These are phyloP conservation scores for Populus hybrid DNA, from an alignment of 441 rosid species.

Conservation along the genomic window DNA sequence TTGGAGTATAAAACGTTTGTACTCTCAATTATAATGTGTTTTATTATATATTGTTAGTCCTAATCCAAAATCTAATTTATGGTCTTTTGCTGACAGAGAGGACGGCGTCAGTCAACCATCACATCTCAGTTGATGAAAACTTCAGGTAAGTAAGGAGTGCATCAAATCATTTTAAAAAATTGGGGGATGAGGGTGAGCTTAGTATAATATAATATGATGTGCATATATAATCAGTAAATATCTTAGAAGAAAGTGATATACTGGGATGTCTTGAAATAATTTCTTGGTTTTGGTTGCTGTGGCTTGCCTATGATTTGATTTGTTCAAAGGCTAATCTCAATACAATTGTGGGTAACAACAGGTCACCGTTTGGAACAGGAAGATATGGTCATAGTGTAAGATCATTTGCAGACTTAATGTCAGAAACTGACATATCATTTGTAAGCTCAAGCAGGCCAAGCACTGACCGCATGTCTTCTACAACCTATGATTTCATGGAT, in stretches of 20 bases:
- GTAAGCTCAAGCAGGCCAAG: constrained; percentile 79
- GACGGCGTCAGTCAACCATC: constrained; percentile 33
- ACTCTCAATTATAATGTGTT: neutral
- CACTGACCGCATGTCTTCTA: constrained; percentile 53
- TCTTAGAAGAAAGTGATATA: neutral
- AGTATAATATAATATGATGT: too few relatives aligned
- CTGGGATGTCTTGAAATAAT: neutral
- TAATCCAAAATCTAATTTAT: neutral
- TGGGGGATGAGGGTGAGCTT: too few relatives aligned
- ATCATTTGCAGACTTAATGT: constrained; percentile 40
- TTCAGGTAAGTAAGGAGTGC: constrained; percentile 40
- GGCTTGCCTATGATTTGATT: neutral
- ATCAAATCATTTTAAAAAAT: too few relatives aligned
- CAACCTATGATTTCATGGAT: constrained; percentile 47
- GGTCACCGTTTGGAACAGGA: constrained; percentile 49
- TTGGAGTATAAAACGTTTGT: constrained; percentile 53
- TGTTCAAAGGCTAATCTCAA: neutral
- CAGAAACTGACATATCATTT: constrained; percentile 76
- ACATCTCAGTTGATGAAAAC: constrained; percentile 45
- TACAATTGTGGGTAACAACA: constrained; percentile 22
- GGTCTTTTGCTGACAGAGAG: constrained; percentile 38
- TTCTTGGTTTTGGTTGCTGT: neutral
- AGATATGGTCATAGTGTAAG: constrained; percentile 29
- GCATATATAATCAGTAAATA: neutral
- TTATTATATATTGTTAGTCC: neutral